Base-by-base conservation (phyloP, 257 asterid genomes). In the Nyctanthes arbortristis region DNA sequence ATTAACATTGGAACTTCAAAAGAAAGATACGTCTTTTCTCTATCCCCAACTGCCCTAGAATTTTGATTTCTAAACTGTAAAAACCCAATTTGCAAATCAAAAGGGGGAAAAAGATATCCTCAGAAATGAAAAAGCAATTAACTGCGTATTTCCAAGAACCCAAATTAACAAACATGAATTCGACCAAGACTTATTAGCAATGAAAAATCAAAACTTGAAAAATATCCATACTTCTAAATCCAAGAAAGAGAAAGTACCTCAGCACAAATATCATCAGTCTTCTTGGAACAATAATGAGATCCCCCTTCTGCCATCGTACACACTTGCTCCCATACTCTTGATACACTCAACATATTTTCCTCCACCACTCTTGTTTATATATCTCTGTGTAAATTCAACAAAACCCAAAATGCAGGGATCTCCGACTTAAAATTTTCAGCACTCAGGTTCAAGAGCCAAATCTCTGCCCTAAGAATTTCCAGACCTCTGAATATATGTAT, bases 201-300 rank as follows among this genome's bases (percentile, higher is more conserved):
- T 12, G 29, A 49, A 14, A 31, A 57, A 30, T 20, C 7, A 65
- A 65, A 49, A 66, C 54, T 30, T 18, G 0, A 55, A 39, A 60
- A 13, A 24, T 18, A 62, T 18, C 34, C 52, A 29, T 29, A 36
- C 7, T 49, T 63, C 27, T 33, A 69, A 56, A n/a, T 55, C 5
- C 14, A 62, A 10, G 7, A 43, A 33, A 13, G 60, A 22, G 16
- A 0, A 8, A 0, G n/a, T 39, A 25, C 67, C 56, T 70, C 81
- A 55, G 77, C 81, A 55, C 87, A 82, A 16, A 69, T 65, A 82
- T 90, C 93, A 88, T 90, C 96, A 27, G 87, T 72, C 77, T 90
- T 90, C 79, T 90, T 90, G 64, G 91, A 85, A 66, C 91, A 88
- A 74, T 86, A 88, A 37, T 65, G 87, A 84, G 96, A 88, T 79